Evolutionary conservation across 116 monocot species (phyloP).

Genomic region (Phalaenopsis hybrid): DNA sequence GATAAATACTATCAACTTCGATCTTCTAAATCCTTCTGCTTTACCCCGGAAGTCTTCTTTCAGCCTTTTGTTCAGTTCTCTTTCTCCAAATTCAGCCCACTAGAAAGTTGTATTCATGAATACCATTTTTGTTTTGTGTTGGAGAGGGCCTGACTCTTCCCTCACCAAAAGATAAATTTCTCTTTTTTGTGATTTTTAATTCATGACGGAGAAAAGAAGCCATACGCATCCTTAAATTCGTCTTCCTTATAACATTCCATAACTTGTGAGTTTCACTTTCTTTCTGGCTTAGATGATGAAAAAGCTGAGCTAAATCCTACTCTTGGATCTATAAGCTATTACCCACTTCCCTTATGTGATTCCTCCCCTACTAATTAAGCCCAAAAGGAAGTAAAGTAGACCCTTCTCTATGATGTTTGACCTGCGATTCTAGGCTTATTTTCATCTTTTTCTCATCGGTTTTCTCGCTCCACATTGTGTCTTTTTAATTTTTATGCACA

Average conservation of each 20-base stretch:
- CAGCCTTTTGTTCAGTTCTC: background rate
- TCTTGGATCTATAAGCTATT: background rate
- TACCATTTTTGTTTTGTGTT: too few relatives aligned
- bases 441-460: background rate
- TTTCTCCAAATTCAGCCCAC: background rate
- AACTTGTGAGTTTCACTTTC: background rate
- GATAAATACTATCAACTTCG: background rate
- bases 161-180: background rate
- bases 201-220: background rate
- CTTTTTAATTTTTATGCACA: too few relatives aligned
- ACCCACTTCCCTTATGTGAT: background rate
- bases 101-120: too few relatives aligned
- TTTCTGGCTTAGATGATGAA: background rate
- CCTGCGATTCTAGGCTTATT: background rate
- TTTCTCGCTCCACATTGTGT: background rate
- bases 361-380: background rate
- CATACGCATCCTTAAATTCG: too few relatives aligned
- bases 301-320: constrained; percentile 3
- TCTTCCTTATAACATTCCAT: background rate
- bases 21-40: background rate
- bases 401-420: background rate
- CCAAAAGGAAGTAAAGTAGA: background rate
- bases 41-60: background rate
- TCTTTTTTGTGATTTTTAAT: background rate
- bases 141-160: too few relatives aligned